Evolutionary conservation across 192 early-diverging fungal genomes (phyloP).

Genomic region (Coemansia pectinata): DNA sequence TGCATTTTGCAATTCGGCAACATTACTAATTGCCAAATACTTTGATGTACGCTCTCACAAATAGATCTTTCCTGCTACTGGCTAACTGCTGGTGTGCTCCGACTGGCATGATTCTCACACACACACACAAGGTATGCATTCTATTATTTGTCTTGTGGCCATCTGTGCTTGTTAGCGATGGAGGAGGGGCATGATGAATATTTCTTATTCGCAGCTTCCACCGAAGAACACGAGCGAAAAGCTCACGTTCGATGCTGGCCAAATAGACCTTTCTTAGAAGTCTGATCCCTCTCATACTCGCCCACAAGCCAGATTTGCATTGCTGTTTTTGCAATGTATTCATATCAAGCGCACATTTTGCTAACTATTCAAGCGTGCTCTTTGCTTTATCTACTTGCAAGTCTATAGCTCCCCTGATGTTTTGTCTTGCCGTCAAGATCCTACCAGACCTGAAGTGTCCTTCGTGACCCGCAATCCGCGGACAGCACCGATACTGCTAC

Average conservation of each 20-base stretch:
- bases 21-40: not conserved
- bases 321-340: not conserved
- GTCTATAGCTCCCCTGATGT: not conserved
- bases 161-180: not conserved
- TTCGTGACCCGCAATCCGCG: not conserved
- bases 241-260: conserved; percentile 35
- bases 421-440: not conserved
- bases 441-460: not conserved
- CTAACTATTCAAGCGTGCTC: not conserved
- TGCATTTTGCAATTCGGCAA: not conserved
- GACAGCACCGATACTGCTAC: conserved; percentile 2
- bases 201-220: conserved; percentile 56
- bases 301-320: not conserved
- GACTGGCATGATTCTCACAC: not conserved
- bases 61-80: not conserved
- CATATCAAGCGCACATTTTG: not conserved
- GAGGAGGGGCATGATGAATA: conserved; percentile 29
- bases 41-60: not conserved
- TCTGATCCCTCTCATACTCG: conserved; percentile 31
- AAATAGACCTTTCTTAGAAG: conserved; percentile 54
- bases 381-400: not conserved
- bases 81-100: not conserved
- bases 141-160: not conserved
- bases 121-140: conserved; percentile 3
- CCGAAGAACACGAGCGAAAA: conserved; percentile 29